Evolutionary conservation across 129 eudicot species (phyloP).

Genomic region (Deinandra increscens): DNA sequence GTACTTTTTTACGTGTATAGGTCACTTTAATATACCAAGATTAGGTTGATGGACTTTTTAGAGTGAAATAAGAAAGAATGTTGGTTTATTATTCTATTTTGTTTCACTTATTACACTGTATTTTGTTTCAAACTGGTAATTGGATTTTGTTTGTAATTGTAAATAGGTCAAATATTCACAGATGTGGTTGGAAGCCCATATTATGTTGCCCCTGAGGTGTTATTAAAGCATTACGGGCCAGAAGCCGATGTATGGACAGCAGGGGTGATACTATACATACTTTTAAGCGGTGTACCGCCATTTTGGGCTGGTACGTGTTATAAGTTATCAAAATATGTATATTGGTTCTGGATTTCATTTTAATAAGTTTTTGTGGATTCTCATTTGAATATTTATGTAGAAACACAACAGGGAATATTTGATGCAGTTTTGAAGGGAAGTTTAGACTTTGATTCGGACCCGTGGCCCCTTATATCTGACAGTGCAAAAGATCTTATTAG

Average conservation of each 20-base stretch:
- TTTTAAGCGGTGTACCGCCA: slow-evolving; percentile 92
- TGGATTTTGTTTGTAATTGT: background rate
- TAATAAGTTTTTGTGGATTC: background rate
- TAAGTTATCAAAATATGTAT: background rate
- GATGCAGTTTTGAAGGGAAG: slow-evolving; percentile 89
- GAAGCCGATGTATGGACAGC: slow-evolving; percentile 99
- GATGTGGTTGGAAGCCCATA: slow-evolving; percentile 97
- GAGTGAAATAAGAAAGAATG: too few species aligned
- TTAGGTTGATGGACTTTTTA: too few species aligned
- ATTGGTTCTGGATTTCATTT: background rate
- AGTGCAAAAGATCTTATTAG: slow-evolving; percentile 88
- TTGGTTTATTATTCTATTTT: too few species aligned
- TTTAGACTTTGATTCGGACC: slow-evolving; percentile 88
- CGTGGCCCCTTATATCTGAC: slow-evolving; percentile 88
- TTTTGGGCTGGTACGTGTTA: slow-evolving; percentile 73
- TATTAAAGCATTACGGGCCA: slow-evolving; percentile 84
- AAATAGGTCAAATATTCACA: slow-evolving; percentile 72
- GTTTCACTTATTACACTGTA: too few species aligned
- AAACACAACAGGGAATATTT: slow-evolving; percentile 95
- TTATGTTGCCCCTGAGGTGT: slow-evolving; percentile 95
- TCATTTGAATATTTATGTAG: slow-evolving; percentile 33
- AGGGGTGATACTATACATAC: slow-evolving; percentile 80
- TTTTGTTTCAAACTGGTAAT: background rate
- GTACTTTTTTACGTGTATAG: too few species aligned
- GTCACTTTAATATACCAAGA: too few species aligned